phyloP scores from a whole-genome alignment of 2,329 filamentous ascomycete genomes.

The Blastomyces parvus region DNA sequence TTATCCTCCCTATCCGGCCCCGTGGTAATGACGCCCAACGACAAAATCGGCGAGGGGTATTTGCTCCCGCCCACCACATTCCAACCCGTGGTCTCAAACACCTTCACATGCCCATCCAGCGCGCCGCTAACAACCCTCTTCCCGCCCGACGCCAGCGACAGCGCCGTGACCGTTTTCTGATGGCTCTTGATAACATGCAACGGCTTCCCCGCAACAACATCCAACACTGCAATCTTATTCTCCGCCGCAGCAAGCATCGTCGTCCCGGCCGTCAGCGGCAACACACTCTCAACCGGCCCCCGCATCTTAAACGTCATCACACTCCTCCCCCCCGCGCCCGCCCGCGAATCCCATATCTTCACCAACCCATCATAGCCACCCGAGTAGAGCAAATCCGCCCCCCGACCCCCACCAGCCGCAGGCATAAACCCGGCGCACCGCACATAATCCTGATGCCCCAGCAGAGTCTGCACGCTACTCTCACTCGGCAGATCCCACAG shows the following conservation, averaged over 20 bases:
- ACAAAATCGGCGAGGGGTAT: conserved; percentile 83
- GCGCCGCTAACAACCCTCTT: conserved; percentile 76
- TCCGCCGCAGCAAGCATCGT: conserved; percentile 76
- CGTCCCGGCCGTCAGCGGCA: conserved; percentile 77
- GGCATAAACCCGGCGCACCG: conserved; percentile 80
- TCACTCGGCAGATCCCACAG: conserved; percentile 87
- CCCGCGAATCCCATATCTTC: conserved; percentile 82
- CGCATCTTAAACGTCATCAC: conserved; percentile 94
- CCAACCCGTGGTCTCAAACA: conserved; percentile 90
- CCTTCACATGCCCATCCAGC: conserved; percentile 91
- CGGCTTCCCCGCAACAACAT: conserved; percentile 83
- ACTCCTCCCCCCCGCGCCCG: conserved; percentile 53
- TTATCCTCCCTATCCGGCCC: conserved; percentile 68
- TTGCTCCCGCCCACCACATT: conserved; percentile 93
- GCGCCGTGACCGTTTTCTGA: conserved; percentile 90
- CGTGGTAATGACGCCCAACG: conserved; percentile 63
- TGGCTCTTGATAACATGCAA: conserved; percentile 83
- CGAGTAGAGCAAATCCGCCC: conserved; percentile 61
- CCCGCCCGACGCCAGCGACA: conserved; percentile 71
- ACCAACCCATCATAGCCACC: conserved; percentile 95
- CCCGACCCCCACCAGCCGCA: conserved; percentile 41
- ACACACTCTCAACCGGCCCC: conserved; percentile 79
- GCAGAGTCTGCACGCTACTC: conserved; percentile 64
- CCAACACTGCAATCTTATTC: conserved; percentile 80
- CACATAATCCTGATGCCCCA: conserved; percentile 88